Percentiles rank a stretch among this genome's conserved stretches.
phyloP scores from a whole-genome alignment of 2,329 filamentous ascomycete genomes.

The Clarireedia homoeocarpa region DNA sequence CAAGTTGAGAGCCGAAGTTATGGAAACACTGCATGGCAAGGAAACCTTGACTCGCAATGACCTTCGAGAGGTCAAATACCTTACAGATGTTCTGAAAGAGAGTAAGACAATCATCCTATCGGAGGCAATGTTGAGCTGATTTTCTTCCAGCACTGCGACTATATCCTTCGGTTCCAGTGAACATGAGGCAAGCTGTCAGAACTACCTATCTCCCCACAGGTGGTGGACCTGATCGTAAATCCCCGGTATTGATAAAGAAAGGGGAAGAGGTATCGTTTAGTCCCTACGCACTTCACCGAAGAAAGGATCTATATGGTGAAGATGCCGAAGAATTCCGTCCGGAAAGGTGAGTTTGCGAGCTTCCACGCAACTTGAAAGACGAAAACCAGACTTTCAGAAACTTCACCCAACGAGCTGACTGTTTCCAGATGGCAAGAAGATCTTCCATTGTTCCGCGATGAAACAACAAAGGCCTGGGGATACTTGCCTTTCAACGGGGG shows the following conservation, averaged over 20 bases:
- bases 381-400: too few relatives aligned
- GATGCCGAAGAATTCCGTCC: constrained; percentile 65
- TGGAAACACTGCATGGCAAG: too few relatives aligned
- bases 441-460: neutral
- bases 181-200: constrained; percentile 16
- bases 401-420: constrained; percentile 34
- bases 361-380: too few relatives aligned
- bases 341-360: constrained; percentile 54
- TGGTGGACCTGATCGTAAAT: constrained; percentile 24
- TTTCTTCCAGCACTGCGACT: constrained; percentile 12
- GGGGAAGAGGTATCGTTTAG: constrained; percentile 19
- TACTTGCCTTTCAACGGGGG: constrained; percentile 69
- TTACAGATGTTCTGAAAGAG: constrained; percentile 6
- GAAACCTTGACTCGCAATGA: neutral
- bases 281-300: constrained; percentile 24
- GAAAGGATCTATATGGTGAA: constrained; percentile 56
- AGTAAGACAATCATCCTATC: neutral
- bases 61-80: constrained; percentile 2
- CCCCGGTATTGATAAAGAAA: constrained; percentile 22
- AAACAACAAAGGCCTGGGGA: constrained; percentile 42
- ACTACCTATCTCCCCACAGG: constrained; percentile 26
- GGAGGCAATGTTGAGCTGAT: too few relatives aligned
- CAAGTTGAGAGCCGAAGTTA: constrained; percentile 1
- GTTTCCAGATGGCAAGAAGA: constrained; percentile 31
- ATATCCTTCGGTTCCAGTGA: constrained; percentile 24